phyloP scores from a whole-genome alignment of 164 flowering plant species.

The Pachysandra terminalis region DNA sequence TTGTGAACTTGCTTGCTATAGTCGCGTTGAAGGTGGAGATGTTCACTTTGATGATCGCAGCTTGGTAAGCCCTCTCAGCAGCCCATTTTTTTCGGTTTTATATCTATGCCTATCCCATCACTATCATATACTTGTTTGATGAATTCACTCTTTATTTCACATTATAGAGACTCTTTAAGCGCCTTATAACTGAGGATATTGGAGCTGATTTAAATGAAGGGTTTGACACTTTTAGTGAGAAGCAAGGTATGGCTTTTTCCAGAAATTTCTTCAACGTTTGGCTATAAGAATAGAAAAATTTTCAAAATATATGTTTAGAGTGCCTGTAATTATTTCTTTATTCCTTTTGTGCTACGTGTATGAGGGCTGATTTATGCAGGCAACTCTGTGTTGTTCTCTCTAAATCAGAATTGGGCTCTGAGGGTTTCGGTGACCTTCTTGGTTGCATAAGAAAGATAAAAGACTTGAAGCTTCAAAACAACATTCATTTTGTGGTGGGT shows the following conservation, averaged over 20 bases:
- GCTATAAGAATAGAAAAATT: background rate
- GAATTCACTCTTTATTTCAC: constrained; percentile 1
- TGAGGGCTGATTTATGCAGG: constrained; percentile 24
- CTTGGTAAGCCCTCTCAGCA: constrained; percentile 52
- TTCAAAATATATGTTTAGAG: background rate
- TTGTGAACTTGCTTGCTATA: constrained; percentile 85
- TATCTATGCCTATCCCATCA: background rate
- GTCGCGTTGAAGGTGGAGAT: constrained; percentile 84
- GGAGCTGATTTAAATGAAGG: constrained; percentile 95
- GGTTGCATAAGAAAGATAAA: constrained; percentile 70
- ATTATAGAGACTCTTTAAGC: constrained; percentile 86
- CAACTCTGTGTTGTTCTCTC: constrained; percentile 18
- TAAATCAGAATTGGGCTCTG: constrained; percentile 67
- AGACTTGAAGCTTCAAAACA: constrained; percentile 77
- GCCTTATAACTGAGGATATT: constrained; percentile 68
- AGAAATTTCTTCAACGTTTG: background rate
- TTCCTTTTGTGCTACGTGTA: constrained; percentile 6
- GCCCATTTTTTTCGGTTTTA: background rate
- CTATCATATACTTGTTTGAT: constrained; percentile 8
- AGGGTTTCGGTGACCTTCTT: constrained; percentile 95
- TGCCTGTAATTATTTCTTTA: background rate
- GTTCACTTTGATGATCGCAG: constrained; percentile 89
- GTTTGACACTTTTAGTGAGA: constrained; percentile 68
- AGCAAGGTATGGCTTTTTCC: constrained; percentile 52
- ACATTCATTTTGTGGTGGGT: constrained; percentile 98